phyloP scores from a whole-genome alignment of 2,329 filamentous ascomycete species.

The Rhynchosporium secalis region DNA sequence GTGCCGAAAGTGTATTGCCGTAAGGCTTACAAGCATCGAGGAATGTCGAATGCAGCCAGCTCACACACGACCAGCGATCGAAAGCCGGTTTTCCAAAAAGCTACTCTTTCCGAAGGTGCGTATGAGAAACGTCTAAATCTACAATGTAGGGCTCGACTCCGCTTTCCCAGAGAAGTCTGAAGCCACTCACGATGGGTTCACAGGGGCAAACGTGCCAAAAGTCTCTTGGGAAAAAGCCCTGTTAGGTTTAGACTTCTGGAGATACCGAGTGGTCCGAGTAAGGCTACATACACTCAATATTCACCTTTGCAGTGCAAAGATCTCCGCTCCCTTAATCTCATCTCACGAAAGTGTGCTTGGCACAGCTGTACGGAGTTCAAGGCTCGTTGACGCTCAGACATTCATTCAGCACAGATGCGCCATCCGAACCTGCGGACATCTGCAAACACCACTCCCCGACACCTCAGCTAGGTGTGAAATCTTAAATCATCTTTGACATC shows the following conservation, averaged over 20 bases:
- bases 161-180: no score
- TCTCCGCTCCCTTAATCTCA: neutral
- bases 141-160: no score
- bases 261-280: no score
- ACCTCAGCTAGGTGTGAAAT: neutral
- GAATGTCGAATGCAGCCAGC: neutral
- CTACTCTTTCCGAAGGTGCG: constrained; percentile 1
- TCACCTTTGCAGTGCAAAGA: neutral
- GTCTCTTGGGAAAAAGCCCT: no score
- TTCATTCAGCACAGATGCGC: constrained; percentile 8
- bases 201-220: no score
- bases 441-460: neutral
- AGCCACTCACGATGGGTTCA: no score
- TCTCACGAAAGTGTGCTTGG: neutral
- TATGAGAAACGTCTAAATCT: no score
- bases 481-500: constrained; percentile 3
- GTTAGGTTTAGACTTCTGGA: no score
- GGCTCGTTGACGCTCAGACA: constrained; percentile 1
- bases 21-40: neutral
- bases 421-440: neutral
- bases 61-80: neutral
- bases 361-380: neutral
- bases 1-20: neutral
- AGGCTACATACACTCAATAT: neutral
- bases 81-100: neutral